Evolutionary conservation across 805 yeast genomes (phyloP).

Genomic region (Yamadazyma scolyti): DNA sequence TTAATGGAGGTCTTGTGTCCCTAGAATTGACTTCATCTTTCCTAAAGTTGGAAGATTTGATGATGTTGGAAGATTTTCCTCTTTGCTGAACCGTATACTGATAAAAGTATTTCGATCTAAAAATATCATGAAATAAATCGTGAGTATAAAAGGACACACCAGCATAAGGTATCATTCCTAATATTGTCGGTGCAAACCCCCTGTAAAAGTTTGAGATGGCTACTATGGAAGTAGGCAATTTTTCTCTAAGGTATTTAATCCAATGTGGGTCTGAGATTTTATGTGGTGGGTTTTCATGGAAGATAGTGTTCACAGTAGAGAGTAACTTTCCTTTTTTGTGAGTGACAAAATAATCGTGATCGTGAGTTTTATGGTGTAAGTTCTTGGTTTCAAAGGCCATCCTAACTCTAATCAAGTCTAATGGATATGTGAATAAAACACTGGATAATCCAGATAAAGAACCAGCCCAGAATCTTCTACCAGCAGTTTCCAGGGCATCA

Average conservation of each 20-base stretch:
- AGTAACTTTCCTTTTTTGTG: constrained; percentile 27
- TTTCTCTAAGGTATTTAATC: constrained; percentile 31
- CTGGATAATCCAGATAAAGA: constrained; percentile 85
- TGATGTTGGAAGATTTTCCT: constrained; percentile 6
- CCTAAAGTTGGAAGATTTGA: constrained; percentile 5
- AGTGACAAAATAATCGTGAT: constrained; percentile 22
- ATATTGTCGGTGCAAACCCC: constrained; percentile 89
- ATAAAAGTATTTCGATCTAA: constrained; percentile 58
- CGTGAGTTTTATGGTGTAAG: constrained; percentile 22
- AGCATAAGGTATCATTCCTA: constrained; percentile 97
- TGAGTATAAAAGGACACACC: constrained; percentile 96
- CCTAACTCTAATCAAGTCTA: constrained; percentile 86
- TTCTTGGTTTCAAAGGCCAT: constrained; percentile 79
- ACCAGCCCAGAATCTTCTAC: constrained; percentile 81
- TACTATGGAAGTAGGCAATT: constrained; percentile 26
- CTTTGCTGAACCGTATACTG: constrained; percentile 43
- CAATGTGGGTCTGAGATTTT: constrained; percentile 31
- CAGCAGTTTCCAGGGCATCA: constrained; percentile 71
- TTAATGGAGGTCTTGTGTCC: constrained; percentile 61
- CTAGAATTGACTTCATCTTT: constrained; percentile 24
- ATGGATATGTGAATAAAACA: constrained; percentile 87
- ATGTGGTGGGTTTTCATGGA: constrained; percentile 34
- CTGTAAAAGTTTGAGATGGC: constrained; percentile 74
- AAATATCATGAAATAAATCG: constrained; percentile 82
- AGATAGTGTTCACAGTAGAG: constrained; percentile 30